These are phyloP conservation scores for Clonostachys rosea DNA, from an alignment of 2,329 filamentous ascomycete species.

Conservation along the genomic window DNA sequence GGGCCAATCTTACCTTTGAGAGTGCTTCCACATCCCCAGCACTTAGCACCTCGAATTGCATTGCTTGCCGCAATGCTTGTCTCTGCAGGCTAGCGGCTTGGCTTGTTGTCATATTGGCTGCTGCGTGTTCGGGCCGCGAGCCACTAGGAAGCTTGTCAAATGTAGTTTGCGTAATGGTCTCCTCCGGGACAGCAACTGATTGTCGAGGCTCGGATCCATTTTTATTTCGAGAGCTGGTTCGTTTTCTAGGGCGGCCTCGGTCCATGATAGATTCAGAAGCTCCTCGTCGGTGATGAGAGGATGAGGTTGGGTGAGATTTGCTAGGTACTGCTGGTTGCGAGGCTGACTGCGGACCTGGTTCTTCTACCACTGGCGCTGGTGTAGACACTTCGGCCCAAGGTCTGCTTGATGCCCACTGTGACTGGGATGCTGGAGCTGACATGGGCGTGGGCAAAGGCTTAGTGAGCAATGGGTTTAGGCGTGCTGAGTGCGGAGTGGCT, in stretches of 20 bases:
- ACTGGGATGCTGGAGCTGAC: slow-evolving; percentile 40
- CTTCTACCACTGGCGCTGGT: slow-evolving; percentile 11
- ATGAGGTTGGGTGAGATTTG: too few relatives aligned
- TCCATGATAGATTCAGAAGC: slow-evolving; percentile 59
- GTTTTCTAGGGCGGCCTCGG: slow-evolving; percentile 54
- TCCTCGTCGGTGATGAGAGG: slow-evolving; percentile 37
- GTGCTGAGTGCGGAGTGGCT: too few relatives aligned
- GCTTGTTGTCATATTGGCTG: slow-evolving; percentile 34
- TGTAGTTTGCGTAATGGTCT: slow-evolving; percentile 33
- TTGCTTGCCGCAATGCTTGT: slow-evolving; percentile 58
- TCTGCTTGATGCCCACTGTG: slow-evolving; percentile 31
- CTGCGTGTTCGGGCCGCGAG: slow-evolving; percentile 47
- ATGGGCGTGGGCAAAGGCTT: slow-evolving; percentile 41
- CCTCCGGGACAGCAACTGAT: too few relatives aligned
- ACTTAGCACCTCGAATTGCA: slow-evolving; percentile 60
- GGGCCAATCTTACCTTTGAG: slow-evolving; percentile 45
- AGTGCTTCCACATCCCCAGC: slow-evolving; percentile 60
- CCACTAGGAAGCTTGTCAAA: slow-evolving; percentile 60
- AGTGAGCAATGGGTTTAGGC: slow-evolving; percentile 18
- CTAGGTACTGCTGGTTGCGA: too few relatives aligned
- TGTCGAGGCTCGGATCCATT: slow-evolving; percentile 18
- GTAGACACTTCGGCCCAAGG: slow-evolving; percentile 32
- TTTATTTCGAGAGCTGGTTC: slow-evolving; percentile 29
- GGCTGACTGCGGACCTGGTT: too few relatives aligned
- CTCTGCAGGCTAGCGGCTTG: slow-evolving; percentile 50